Evolutionary conservation across 257 asterid genomes (phyloP), one percentile per base, ranked within the genome.

Genomic region (Lithospermum erythrorhizon): DNA sequence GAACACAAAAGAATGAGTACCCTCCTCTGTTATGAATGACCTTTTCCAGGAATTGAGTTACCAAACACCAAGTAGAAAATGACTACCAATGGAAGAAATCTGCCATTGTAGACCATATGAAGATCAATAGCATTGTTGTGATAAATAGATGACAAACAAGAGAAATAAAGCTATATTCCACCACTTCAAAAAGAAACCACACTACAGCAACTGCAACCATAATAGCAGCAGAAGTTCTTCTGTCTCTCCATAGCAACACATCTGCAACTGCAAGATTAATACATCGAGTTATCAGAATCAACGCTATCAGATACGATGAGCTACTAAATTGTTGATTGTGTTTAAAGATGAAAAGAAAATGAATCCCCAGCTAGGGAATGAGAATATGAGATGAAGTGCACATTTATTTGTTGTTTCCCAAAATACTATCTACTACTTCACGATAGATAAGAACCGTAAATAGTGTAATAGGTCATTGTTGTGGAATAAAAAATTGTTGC

Each of bases 111-210:
- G 84, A 75, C 83, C 86, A 84, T 58, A 85, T 78, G 77, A 82
- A 85, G 67, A 80, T 27, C 10, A 76, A 21, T 5, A 78, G 63
- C 94, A 85, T 80, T 29, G 76, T 57, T 22, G 87, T 80, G 71
- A 85, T 82, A 53, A 72, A 69, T 58, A 77, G 37, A 66, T 84
- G 94, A 62, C 78, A 79, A 9, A 84, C 63, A 3, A 84, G 70
- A 23, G 89, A 70, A 21, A 82, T 70, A 63, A 80, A 72, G 55
- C 67, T 80, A 66, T 85, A 85, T 13, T 71, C 80, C 53, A 67
- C 87, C 35, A 82, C 78, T 71, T 82, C 85, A 57, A 82, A 76
- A 21, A 85, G 68, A 58, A 72, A 82, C 94, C 89, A 85, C 23
- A 80, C 71, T 21, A 61, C 66, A 61, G 81, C 72, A 37, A 75